These are phyloP conservation scores for Lentinula guzmanii DNA, from an alignment of 768 basidiomycete species.

Conservation along the genomic window DNA sequence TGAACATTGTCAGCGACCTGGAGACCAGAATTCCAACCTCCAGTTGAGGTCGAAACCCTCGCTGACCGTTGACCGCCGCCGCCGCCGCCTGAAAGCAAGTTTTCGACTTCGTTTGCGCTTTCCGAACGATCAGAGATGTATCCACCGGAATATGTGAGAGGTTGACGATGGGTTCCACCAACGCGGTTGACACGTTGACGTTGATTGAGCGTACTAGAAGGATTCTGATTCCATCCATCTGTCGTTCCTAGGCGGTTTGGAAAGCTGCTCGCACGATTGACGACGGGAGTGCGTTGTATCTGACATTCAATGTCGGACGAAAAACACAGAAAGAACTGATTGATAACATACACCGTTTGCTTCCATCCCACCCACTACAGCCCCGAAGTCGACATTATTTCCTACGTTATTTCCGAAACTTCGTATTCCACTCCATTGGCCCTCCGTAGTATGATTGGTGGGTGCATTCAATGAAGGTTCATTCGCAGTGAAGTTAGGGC, in stretches of 20 bases:
- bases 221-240: conserved; percentile 19
- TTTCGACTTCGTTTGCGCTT: conserved; percentile 71
- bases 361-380: conserved; percentile 63
- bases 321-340: neutral
- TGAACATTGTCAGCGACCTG: conserved; percentile 4
- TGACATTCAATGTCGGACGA: conserved; percentile 16
- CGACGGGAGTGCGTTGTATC: conserved; percentile 68
- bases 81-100: conserved; percentile 38
- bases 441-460: neutral
- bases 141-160: conserved; percentile 41
- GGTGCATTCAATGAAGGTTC: neutral
- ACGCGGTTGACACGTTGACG: conserved; percentile 24
- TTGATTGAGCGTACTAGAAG: conserved; percentile 16
- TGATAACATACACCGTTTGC: conserved; percentile 44
- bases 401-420: conserved; percentile 19
- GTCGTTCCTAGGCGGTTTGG: conserved; percentile 15
- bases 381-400: conserved; percentile 39
- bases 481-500: conserved; percentile 17
- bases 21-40: conserved; percentile 30
- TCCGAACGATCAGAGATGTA: conserved; percentile 55
- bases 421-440: conserved; percentile 9
- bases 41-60: conserved; percentile 19
- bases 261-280: conserved; percentile 34
- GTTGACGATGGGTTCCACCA: conserved; percentile 34
- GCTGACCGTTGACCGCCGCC: conserved; percentile 9